Conservation (phyloP, 1,284 basidiomycete genomes). For the Peniophora sp. region DNA sequence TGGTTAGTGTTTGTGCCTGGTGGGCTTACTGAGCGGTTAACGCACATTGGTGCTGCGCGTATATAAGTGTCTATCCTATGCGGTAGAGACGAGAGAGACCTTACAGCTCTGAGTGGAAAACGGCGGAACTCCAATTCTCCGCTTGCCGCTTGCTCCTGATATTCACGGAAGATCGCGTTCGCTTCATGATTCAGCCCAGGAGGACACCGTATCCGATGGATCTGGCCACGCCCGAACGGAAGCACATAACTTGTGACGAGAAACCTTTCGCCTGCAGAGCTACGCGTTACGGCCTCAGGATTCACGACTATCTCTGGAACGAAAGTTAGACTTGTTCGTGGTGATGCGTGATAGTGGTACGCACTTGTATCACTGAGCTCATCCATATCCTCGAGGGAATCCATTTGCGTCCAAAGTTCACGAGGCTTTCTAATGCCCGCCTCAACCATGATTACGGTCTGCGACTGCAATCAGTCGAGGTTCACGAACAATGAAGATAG, state of each 20-base stretch:
- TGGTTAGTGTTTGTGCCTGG: too few species aligned
- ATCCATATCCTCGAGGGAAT: not conserved
- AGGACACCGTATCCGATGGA: conserved; percentile 50
- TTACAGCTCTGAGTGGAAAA: conserved; percentile 59
- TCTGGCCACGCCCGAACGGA: conserved; percentile 48
- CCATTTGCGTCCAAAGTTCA: conserved; percentile 29
- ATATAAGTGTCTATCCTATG: conserved; percentile 17
- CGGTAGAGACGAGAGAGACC: conserved; percentile 14
- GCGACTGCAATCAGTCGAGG: not conserved
- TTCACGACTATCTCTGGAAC: conserved; percentile 3
- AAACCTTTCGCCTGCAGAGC: not conserved
- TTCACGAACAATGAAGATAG: not conserved
- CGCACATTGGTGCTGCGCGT: conserved; percentile 49
- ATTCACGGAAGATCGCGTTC: conserved; percentile 48
- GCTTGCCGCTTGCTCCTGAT: conserved; percentile 52
- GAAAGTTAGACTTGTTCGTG: too few species aligned
- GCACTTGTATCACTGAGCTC: conserved; percentile 13
- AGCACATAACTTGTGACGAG: conserved; percentile 24
- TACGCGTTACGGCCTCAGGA: too few species aligned
- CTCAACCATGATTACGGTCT: not conserved
- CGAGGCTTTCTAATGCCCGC: not conserved
- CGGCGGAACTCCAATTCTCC: conserved; percentile 55
- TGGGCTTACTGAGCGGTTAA: too few species aligned
- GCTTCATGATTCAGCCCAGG: conserved; percentile 34
- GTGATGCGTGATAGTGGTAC: too few species aligned